A percentile compares a stretch with the other conserved stretches of the same genome.
Evolutionary conservation across 1,284 basidiomycete genomes (phyloP).

Genomic region (Ceratobasidium theobromae): DNA sequence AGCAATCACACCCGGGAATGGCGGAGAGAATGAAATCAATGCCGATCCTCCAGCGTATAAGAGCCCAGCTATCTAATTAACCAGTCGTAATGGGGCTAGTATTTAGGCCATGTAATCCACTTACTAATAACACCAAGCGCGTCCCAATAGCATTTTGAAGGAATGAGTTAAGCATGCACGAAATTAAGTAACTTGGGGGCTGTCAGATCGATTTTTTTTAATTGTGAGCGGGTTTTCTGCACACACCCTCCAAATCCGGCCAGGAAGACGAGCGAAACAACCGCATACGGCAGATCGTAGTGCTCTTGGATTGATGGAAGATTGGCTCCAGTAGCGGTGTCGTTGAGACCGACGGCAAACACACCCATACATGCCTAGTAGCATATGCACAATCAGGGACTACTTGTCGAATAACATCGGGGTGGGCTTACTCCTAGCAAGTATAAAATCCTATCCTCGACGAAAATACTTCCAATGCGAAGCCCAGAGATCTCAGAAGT

Average conservation of each 20-base stretch:
- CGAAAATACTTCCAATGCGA: background rate
- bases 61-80: background rate
- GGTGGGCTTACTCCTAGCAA: conserved; percentile 3
- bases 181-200: conserved; percentile 1
- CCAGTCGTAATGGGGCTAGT: too few relatives aligned
- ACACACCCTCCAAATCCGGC: conserved; percentile 17
- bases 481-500: background rate
- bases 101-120: background rate
- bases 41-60: conserved; percentile 3
- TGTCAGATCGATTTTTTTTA: background rate
- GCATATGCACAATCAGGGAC: background rate
- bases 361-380: conserved; percentile 6
- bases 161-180: conserved; percentile 18
- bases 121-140: background rate
- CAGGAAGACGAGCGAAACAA: conserved; percentile 10
- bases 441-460: conserved; percentile 8
- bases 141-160: conserved; percentile 16
- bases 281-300: conserved; percentile 3
- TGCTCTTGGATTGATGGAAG: conserved; percentile 11
- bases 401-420: background rate
- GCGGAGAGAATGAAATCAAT: conserved; percentile 13
- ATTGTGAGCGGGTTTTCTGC: background rate
- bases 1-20: conserved; percentile 2
- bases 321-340: conserved; percentile 25
- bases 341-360: conserved; percentile 20